A percentile compares a stretch with the other conserved stretches of the same genome.
These are phyloP conservation scores for Ochromonas danica DNA, from an alignment of 108 stramenopile genomes.

Conservation along the genomic window DNA sequence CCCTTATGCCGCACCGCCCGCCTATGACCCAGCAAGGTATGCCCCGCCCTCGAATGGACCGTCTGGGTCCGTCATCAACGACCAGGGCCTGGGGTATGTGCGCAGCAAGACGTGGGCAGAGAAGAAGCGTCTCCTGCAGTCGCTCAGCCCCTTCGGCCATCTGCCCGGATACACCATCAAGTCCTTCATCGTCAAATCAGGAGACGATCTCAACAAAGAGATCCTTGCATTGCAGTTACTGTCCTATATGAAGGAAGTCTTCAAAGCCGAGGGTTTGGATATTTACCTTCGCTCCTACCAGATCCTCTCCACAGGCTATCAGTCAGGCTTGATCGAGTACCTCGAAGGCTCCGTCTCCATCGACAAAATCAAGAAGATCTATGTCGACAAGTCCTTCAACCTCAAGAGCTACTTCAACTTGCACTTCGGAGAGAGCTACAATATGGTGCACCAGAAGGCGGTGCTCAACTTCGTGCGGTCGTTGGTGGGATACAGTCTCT, in stretches of 20 bases:
- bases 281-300: slow-evolving; percentile 51
- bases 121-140: background rate
- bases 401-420: slow-evolving; percentile 70
- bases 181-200: slow-evolving; percentile 58
- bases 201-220: slow-evolving; percentile 58
- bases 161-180: slow-evolving; percentile 54
- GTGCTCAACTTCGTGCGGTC: slow-evolving; percentile 50
- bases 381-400: background rate
- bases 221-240: slow-evolving; percentile 54
- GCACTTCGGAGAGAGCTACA: slow-evolving; percentile 63
- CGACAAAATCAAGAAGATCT: slow-evolving; percentile 54
- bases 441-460: slow-evolving; percentile 45
- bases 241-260: slow-evolving; percentile 38
- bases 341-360: slow-evolving; percentile 51
- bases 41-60: no score
- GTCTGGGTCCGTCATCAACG: no score
- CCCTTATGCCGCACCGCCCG: no score
- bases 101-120: slow-evolving; percentile 12
- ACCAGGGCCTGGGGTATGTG: no score
- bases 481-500: slow-evolving; percentile 59
- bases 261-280: slow-evolving; percentile 45
- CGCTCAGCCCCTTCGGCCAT: slow-evolving; percentile 42
- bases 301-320: slow-evolving; percentile 48
- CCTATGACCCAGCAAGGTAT: no score
- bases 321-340: slow-evolving; percentile 52